Percentiles rank a stretch among this genome's conserved stretches.
phyloP scores from a whole-genome alignment of 208 protist species.

The Trypanosomatidae sp. region DNA sequence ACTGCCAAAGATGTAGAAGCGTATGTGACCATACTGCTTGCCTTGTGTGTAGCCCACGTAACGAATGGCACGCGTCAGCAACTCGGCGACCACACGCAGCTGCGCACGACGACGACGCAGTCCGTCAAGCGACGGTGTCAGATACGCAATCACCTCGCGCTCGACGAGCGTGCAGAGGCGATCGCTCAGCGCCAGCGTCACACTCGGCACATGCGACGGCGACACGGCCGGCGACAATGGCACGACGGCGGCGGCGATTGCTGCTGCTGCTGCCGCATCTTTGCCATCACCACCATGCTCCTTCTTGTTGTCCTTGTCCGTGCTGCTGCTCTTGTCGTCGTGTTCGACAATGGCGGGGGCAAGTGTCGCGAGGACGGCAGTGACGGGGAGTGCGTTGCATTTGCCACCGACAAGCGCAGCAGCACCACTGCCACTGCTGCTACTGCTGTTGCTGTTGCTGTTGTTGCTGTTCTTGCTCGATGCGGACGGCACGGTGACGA shows the following conservation, averaged over 20 bases:
- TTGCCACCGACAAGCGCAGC: not conserved
- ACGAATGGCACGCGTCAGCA: constrained; percentile 48
- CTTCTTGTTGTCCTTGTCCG: no score
- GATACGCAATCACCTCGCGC: constrained; percentile 38
- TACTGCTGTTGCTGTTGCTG: constrained; percentile 2
- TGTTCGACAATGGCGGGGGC: no score
- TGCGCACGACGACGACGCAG: constrained; percentile 40
- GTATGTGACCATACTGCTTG: constrained; percentile 27
- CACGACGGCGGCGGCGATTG: constrained; percentile 2
- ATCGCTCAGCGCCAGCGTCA: constrained; percentile 50
- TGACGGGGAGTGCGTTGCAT: no score
- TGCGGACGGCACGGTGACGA: no score
- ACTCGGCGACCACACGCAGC: constrained; percentile 29
- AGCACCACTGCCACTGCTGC: not conserved
- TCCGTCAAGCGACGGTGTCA: constrained; percentile 27
- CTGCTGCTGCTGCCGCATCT: no score
- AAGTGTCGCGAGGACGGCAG: no score
- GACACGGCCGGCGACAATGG: not conserved
- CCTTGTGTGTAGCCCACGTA: constrained; percentile 12
- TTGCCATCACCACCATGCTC: not conserved
- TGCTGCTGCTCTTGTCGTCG: constrained; percentile 1
- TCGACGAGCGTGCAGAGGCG: constrained; percentile 42
- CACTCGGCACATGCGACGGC: constrained; percentile 3
- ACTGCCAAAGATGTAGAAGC: constrained; percentile 80
- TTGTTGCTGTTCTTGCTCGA: not conserved